Base-by-base conservation (phyloP, 176 grass and related monocot species). In the Themeda triandra region DNA sequence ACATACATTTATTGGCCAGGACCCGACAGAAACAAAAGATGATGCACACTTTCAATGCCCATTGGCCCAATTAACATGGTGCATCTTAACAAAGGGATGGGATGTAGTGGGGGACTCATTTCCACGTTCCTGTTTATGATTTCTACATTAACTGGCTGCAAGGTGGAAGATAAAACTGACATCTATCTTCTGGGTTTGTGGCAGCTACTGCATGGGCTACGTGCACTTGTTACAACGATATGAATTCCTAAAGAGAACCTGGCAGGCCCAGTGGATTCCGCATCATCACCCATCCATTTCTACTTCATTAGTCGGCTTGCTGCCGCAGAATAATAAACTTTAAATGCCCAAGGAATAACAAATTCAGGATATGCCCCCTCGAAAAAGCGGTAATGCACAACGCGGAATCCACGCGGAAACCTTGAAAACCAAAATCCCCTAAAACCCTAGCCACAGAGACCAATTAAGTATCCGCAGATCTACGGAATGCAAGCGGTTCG, bases 41-140 rank as follows among this genome's bases (percentile, higher is more conserved):
- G 2, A 25, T 17, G 42, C 44, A 23, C 51, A 33, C 10, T 71
- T 25, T 36, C 76, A 59, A 46, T 37, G 37, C 18, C 3, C 8
- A 46, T 71, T 80, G 23, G 60, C n/a, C 51, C 48, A 89, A 66
- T 75, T 75, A 17, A 37, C 75, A 49, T 39, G 14, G 62, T 68
- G 28, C n/a, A 21, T 31, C 29, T 10, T 33, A 80, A 42, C 23
- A 8, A 64, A 33, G 24, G 53, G 35, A 53, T 73, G 53, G n/a
- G n/a, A n/a, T n/a, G n/a, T n/a, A n/a, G n/a, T 13, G 28, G 53
- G 8, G 5, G 40, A 14, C 4, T 12, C 10, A 45, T 65, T 63
- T 46, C 68, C 30, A 27, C 17, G 68, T 64, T 11, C 45, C 12
- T 10, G 8, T 17, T 63, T 24, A 78, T 60, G 36, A 79, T 23